Percentiles rank a stretch among this genome's conserved stretches.
These are phyloP conservation scores for Luffa acutangula DNA, from an alignment of 306 rosid genomes.

Conservation along the genomic window DNA sequence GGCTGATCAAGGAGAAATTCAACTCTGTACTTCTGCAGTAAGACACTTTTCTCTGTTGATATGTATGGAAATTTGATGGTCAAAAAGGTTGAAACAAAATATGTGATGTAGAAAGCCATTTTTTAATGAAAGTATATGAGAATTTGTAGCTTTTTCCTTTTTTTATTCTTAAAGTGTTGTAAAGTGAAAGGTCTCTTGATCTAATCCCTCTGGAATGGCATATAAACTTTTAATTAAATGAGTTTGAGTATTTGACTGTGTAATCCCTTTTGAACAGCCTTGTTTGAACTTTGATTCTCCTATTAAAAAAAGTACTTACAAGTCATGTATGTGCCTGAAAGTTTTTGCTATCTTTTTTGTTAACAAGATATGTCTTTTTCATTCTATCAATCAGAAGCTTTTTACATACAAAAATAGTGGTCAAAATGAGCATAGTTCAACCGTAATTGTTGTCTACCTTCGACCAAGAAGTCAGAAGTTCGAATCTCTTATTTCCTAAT, in stretches of 20 bases:
- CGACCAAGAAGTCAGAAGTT: no score
- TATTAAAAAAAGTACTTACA: no score
- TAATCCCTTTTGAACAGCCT: neutral
- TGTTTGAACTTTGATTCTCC: neutral
- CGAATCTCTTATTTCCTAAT: no score
- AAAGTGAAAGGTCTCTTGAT: slow-evolving; percentile 2
- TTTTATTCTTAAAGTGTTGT: neutral
- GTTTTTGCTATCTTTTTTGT: no score
- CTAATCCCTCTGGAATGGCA: neutral
- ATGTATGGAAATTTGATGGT: neutral
- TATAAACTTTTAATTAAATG: neutral
- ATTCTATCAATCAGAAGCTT: no score
- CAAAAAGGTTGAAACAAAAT: neutral
- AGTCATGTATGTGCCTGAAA: no score
- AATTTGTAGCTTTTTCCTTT: neutral
- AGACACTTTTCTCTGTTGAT: neutral
- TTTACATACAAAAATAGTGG: no score
- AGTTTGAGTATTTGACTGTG: neutral
- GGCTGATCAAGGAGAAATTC: neutral
- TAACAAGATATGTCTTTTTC: no score
- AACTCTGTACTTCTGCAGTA: neutral
- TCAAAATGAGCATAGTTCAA: no score
- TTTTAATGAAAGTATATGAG: neutral
- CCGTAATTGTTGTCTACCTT: no score
- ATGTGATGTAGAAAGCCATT: neutral